Conservation (phyloP, 352 stramenopile genomes). For the Globisporangium ultimum region DNA sequence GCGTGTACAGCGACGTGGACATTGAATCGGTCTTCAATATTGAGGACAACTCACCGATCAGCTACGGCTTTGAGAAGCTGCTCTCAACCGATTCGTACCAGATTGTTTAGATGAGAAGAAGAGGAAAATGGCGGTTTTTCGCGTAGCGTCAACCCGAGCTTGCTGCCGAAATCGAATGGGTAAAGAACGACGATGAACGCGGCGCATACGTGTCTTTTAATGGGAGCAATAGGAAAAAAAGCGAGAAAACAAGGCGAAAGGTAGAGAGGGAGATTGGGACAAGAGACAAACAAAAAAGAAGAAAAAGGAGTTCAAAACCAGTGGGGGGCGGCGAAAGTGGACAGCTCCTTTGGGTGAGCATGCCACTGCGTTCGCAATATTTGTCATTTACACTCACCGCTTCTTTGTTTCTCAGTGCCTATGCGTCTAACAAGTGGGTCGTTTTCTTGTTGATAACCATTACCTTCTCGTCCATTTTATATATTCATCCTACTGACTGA, state of each 20-base stretch:
- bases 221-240: not conserved
- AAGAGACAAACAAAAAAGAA: not conserved
- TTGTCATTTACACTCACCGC: slow-evolving; percentile 3
- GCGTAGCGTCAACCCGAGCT: too few relatives aligned
- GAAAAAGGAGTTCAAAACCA: not conserved
- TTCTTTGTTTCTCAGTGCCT: slow-evolving; percentile 3
- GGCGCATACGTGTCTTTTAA: not conserved
- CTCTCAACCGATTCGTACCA: slow-evolving; percentile 86
- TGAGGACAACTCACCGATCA: slow-evolving; percentile 65
- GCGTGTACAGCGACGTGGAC: slow-evolving; percentile 82
- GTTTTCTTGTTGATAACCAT: not conserved
- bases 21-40: slow-evolving; percentile 74
- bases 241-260: not conserved
- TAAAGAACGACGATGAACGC: too few relatives aligned
- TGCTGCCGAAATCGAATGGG: too few relatives aligned
- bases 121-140: not conserved
- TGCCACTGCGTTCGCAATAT: slow-evolving; percentile 7
- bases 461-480: not conserved
- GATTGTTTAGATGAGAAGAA: slow-evolving; percentile 70
- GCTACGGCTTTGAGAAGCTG: slow-evolving; percentile 86
- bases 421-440: not conserved
- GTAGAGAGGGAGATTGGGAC: not conserved
- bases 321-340: too few relatives aligned
- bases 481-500: not conserved
- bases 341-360: not conserved